phyloP scores from a whole-genome alignment of 768 basidiomycete species.

The Podaxis sp. region DNA sequence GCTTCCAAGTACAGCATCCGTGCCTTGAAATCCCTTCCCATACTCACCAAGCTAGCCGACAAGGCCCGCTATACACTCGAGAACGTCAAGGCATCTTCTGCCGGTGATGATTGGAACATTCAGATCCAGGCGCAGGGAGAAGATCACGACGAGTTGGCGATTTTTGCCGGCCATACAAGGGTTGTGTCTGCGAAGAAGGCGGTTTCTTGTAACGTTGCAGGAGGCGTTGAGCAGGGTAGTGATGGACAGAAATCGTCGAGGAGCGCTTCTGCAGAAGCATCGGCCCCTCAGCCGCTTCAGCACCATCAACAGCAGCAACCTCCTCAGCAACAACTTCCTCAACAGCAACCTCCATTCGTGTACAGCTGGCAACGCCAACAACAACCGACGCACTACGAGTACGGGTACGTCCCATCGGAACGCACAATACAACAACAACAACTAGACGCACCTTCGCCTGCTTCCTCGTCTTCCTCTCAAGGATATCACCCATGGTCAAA shows the following conservation, averaged over 20 bases:
- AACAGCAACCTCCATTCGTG: slow-evolving; percentile 3
- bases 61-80: slow-evolving; percentile 63
- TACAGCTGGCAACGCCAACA: slow-evolving; percentile 18
- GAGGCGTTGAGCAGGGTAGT: background rate
- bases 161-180: slow-evolving; percentile 67
- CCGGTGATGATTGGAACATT: slow-evolving; percentile 45
- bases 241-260: background rate
- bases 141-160: slow-evolving; percentile 64
- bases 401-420: slow-evolving; percentile 1
- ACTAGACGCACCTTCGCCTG: background rate
- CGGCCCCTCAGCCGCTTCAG: background rate
- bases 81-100: slow-evolving; percentile 38
- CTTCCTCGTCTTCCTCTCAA: slow-evolving; percentile 9
- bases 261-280: background rate
- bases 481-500: slow-evolving; percentile 8
- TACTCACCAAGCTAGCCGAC: slow-evolving; percentile 58
- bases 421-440: slow-evolving; percentile 4
- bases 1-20: slow-evolving; percentile 59
- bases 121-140: slow-evolving; percentile 33
- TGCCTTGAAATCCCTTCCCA: slow-evolving; percentile 67
- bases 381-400: slow-evolving; percentile 19
- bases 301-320: slow-evolving; percentile 10
- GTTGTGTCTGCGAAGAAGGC: slow-evolving; percentile 52
- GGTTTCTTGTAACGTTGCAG: background rate
- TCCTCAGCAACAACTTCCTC: slow-evolving; percentile 9